Evolutionary conservation across 2,329 filamentous ascomycete genomes (phyloP).

Genomic region (Aureobasidium musti): DNA sequence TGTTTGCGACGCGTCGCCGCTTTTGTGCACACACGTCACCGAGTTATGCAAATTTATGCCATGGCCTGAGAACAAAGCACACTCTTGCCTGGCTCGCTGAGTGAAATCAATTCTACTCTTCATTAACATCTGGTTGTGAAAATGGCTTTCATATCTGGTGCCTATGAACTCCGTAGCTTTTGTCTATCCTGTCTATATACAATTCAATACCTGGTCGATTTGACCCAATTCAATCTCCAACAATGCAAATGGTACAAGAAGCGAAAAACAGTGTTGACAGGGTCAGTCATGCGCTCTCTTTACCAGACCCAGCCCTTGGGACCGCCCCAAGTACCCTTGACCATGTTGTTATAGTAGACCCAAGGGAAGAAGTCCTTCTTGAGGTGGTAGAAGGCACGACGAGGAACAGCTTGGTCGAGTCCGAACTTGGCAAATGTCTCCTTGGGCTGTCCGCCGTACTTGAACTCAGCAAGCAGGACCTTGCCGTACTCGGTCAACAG

Average conservation of each 20-base stretch:
- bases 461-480: conserved; percentile 66
- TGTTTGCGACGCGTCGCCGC: background rate
- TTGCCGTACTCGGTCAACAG: conserved; percentile 57
- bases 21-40: background rate
- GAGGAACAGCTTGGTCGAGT: conserved; percentile 59
- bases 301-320: conserved; percentile 54
- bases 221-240: background rate
- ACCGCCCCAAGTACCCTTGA: conserved; percentile 64
- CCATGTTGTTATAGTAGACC: conserved; percentile 63
- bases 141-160: background rate
- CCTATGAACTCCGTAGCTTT: background rate
- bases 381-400: conserved; percentile 61
- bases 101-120: background rate
- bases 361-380: conserved; percentile 70
- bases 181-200: background rate
- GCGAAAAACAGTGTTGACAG: background rate
- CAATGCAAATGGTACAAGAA: conserved; percentile 1
- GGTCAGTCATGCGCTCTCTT: background rate
- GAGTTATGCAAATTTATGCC: background rate
- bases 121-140: background rate
- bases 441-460: conserved; percentile 63
- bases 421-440: conserved; percentile 63
- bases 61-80: background rate
- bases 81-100: background rate
- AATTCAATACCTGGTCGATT: background rate